phyloP scores from a whole-genome alignment of 2,329 filamentous ascomycete genomes.

The Clathrospora elynae region DNA sequence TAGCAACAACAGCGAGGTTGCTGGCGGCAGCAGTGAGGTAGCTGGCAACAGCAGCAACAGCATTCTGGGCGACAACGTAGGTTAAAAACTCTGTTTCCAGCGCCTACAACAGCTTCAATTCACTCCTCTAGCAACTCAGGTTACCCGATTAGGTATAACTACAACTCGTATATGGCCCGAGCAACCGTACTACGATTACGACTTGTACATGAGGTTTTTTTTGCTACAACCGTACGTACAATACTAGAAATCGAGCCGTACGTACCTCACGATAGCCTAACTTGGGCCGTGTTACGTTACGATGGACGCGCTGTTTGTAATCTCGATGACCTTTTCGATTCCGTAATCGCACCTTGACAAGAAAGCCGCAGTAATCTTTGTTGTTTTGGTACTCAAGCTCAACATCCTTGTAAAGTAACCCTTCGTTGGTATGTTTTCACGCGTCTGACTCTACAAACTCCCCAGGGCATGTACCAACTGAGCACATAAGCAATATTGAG shows the following conservation, averaged over 20 bases:
- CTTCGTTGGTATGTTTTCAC: constrained; percentile 8
- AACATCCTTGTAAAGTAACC: constrained; percentile 6
- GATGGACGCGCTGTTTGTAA: constrained; percentile 3
- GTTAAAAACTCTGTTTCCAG: neutral
- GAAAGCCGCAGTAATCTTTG: constrained; percentile 1
- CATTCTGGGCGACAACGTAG: neutral
- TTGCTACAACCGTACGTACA: constrained; percentile 1
- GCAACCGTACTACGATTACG: constrained; percentile 2
- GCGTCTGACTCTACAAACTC: constrained; percentile 8
- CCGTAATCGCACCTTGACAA: constrained; percentile 2
- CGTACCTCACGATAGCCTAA: constrained; percentile 5
- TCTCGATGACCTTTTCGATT: constrained; percentile 9
- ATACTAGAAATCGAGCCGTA: constrained; percentile 1
- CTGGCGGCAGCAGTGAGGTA: neutral
- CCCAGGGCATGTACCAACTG: constrained; percentile 1
- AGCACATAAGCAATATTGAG: neutral
- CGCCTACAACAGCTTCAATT: neutral
- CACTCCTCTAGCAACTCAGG: neutral
- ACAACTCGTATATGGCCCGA: neutral
- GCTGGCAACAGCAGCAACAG: constrained; percentile 1
- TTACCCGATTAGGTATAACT: constrained; percentile 1
- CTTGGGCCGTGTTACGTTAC: constrained; percentile 2
- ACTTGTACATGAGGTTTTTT: neutral
- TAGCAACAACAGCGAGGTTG: constrained; percentile 1
- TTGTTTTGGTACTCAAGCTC: neutral